Evolutionary conservation across 2,329 filamentous ascomycete genomes (phyloP).

Genomic region (Aspergillus fumigatiaffinis): DNA sequence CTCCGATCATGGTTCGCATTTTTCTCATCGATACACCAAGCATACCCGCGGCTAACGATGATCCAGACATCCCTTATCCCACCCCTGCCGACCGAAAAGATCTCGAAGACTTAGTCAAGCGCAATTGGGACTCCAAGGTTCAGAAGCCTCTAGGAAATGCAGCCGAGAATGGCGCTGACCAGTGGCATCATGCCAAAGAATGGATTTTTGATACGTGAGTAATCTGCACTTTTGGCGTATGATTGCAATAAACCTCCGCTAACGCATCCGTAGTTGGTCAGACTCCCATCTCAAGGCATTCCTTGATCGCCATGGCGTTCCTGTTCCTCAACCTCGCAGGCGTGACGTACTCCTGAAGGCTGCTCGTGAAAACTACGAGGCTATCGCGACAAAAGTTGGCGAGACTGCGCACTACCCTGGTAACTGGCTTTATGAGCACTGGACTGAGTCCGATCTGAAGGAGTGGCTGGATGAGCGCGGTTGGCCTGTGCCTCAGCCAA

Average conservation of each 20-base stretch:
- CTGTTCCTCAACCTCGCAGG: slow-evolving; percentile 80
- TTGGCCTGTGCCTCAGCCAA: slow-evolving; percentile 78
- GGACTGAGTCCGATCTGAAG: slow-evolving; percentile 92
- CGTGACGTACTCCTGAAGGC: slow-evolving; percentile 77
- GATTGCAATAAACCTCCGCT: slow-evolving; percentile 25
- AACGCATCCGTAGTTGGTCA: slow-evolving; percentile 63
- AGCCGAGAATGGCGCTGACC: slow-evolving; percentile 69
- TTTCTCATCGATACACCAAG: not conserved
- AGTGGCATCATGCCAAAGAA: slow-evolving; percentile 70
- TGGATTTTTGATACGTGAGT: slow-evolving; percentile 84
- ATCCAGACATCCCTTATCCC: slow-evolving; percentile 73
- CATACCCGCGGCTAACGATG: slow-evolving; percentile 1
- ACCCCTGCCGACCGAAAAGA: slow-evolving; percentile 87
- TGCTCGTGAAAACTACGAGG: slow-evolving; percentile 76
- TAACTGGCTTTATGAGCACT: slow-evolving; percentile 87
- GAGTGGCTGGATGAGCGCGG: slow-evolving; percentile 88
- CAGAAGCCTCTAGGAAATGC: slow-evolving; percentile 71
- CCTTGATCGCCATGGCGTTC: slow-evolving; percentile 81
- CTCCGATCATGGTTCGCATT: slow-evolving; percentile 64
- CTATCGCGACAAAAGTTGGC: slow-evolving; percentile 67
- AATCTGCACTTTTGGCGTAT: not conserved
- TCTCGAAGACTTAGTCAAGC: slow-evolving; percentile 82
- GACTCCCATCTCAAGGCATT: slow-evolving; percentile 93
- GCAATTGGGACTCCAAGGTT: slow-evolving; percentile 80
- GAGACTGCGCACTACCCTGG: slow-evolving; percentile 85